Conservation (phyloP, 345 rosid genomes). For the Melaleuca quinquenervia region DNA sequence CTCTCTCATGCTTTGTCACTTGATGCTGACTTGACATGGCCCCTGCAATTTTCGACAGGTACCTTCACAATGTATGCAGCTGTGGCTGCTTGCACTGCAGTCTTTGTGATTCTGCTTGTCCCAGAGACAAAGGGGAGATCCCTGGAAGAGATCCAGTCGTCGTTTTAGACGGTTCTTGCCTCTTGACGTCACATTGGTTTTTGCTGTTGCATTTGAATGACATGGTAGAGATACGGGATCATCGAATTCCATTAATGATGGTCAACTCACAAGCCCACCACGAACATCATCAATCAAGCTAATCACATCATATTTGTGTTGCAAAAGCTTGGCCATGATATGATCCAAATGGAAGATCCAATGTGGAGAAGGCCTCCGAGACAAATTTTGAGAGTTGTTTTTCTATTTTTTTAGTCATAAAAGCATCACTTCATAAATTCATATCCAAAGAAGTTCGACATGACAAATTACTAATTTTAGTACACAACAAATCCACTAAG, state of each 20-base stretch:
- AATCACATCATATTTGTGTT: neutral
- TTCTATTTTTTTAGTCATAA: no score
- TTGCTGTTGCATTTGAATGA: neutral
- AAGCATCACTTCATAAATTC: no score
- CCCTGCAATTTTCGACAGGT: slow-evolving; percentile 15
- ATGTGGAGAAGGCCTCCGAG: neutral
- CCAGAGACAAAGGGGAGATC: slow-evolving; percentile 72
- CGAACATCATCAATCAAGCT: neutral
- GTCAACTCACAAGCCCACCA: neutral
- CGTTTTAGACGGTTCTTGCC: slow-evolving; percentile 32
- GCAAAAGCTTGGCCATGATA: neutral
- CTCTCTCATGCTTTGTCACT: neutral
- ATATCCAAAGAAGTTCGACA: no score
- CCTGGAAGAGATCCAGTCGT: slow-evolving; percentile 63
- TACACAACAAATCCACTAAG: no score
- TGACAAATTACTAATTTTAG: no score
- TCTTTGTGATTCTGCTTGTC: slow-evolving; percentile 35
- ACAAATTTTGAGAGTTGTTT: neutral
- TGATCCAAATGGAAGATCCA: neutral
- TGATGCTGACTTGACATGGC: neutral
- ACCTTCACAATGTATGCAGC: slow-evolving; percentile 43
- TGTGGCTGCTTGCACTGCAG: slow-evolving; percentile 26
- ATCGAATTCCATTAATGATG: neutral
- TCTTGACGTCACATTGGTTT: neutral
- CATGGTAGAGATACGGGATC: neutral